Evolutionary conservation across 1,284 basidiomycete genomes (phyloP).

Genomic region (Trametes polyzona): DNA sequence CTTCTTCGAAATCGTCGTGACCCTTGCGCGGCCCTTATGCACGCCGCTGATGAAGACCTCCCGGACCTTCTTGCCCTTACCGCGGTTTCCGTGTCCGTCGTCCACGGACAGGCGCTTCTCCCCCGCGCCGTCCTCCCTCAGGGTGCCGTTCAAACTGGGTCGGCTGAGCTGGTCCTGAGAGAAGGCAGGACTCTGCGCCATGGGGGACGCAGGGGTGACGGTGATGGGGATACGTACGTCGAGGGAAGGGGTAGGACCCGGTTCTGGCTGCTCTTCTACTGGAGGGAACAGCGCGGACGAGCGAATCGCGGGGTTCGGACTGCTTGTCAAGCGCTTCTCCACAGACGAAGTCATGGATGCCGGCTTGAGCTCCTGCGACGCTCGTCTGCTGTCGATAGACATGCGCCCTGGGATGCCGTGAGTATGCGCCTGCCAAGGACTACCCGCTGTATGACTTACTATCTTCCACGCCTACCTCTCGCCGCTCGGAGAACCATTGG

Average conservation of each 20-base stretch:
- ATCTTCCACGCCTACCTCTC: constrained; percentile 45
- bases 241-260: constrained; percentile 1
- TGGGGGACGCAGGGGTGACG: constrained; percentile 52
- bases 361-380: constrained; percentile 30
- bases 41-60: constrained; percentile 74
- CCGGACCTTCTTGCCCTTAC: constrained; percentile 66
- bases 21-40: constrained; percentile 70
- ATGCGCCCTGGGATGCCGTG: constrained; percentile 25
- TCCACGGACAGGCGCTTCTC: constrained; percentile 34
- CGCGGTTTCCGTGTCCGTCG: constrained; percentile 29
- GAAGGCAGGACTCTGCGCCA: constrained; percentile 17
- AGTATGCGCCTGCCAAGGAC: not conserved
- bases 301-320: not conserved
- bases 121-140: constrained; percentile 16
- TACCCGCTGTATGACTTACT: constrained; percentile 33
- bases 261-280: constrained; percentile 20
- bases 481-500: constrained; percentile 76
- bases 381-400: constrained; percentile 37
- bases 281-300: constrained; percentile 18
- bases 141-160: constrained; percentile 3
- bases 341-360: constrained; percentile 27
- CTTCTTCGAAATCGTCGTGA: constrained; percentile 76
- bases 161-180: constrained; percentile 17
- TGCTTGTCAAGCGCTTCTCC: constrained; percentile 22
- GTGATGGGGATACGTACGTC: constrained; percentile 41